A percentile compares a stretch with the other conserved stretches of the same genome.
Evolutionary conservation across 2,329 filamentous ascomycete genomes (phyloP).

Genomic region (Arthroderma uncinatum): DNA sequence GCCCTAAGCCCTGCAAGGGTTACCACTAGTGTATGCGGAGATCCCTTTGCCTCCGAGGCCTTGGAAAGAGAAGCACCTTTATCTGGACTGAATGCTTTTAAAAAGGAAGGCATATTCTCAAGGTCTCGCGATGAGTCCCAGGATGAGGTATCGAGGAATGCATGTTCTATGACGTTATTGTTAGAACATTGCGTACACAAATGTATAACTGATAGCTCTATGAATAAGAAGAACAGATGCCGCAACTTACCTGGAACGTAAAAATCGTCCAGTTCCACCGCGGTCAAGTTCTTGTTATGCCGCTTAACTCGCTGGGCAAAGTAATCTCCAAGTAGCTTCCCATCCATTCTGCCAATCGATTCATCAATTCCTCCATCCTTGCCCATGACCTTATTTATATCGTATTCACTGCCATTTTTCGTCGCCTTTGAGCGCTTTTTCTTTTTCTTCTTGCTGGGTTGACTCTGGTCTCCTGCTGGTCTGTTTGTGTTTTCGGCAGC

Average conservation of each 20-base stretch:
- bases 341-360: slow-evolving; percentile 72
- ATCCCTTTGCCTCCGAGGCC: slow-evolving; percentile 56
- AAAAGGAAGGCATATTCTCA: slow-evolving; percentile 64
- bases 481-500: slow-evolving; percentile 21
- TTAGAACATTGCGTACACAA: background rate
- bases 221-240: background rate
- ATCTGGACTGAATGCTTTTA: slow-evolving; percentile 50
- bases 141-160: slow-evolving; percentile 67
- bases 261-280: slow-evolving; percentile 73
- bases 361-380: slow-evolving; percentile 66
- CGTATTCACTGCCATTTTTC: slow-evolving; percentile 19
- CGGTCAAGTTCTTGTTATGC: slow-evolving; percentile 69
- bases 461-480: slow-evolving; percentile 17
- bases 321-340: slow-evolving; percentile 71
- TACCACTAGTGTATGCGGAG: slow-evolving; percentile 82
- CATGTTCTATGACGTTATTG: slow-evolving; percentile 46
- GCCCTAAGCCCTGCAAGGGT: slow-evolving; percentile 73
- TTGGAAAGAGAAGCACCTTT: slow-evolving; percentile 50
- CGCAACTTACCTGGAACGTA: slow-evolving; percentile 57
- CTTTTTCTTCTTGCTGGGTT: slow-evolving; percentile 25
- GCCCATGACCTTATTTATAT: slow-evolving; percentile 34
- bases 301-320: slow-evolving; percentile 66
- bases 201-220: background rate
- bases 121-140: slow-evolving; percentile 57
- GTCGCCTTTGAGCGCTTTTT: slow-evolving; percentile 12